A percentile compares a stretch with the other conserved stretches of the same genome.
Evolutionary conservation across 805 yeast species (phyloP).

Genomic region (Starmera caribaea): DNA sequence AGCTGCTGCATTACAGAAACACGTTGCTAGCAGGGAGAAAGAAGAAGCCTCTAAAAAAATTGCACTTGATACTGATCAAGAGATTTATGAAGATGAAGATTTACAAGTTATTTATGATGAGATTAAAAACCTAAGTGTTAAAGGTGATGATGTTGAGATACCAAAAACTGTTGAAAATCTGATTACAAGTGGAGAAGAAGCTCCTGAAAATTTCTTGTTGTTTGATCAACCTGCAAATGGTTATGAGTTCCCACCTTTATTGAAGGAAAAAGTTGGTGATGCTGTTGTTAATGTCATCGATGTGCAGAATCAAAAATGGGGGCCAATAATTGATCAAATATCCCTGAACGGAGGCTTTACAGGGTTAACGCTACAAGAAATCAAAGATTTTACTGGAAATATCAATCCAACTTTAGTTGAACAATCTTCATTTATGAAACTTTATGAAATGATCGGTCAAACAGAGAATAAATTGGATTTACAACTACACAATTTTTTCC

Average conservation of each 20-base stretch:
- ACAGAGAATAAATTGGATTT: conserved; percentile 20
- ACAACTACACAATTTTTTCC: conserved; percentile 25
- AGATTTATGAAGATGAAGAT: neutral
- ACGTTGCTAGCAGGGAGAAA: neutral
- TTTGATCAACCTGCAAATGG: conserved; percentile 18
- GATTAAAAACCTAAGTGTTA: neutral
- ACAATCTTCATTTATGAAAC: too few species aligned
- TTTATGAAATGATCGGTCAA: conserved; percentile 24
- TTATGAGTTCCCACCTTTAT: conserved; percentile 22
- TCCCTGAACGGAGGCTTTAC: conserved; percentile 23
- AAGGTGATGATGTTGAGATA: neutral
- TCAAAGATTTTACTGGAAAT: conserved; percentile 21
- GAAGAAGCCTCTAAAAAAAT: neutral
- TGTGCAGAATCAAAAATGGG: conserved; percentile 35
- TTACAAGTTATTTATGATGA: conserved; percentile 1
- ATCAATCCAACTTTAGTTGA: too few species aligned
- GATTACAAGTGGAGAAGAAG: too few species aligned
- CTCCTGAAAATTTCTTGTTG: neutral
- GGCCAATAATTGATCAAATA: conserved; percentile 18
- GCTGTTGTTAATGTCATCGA: conserved; percentile 30
- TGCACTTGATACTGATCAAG: neutral
- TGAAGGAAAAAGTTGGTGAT: conserved; percentile 30
- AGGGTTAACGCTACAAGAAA: conserved; percentile 21
- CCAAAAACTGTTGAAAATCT: too few species aligned
- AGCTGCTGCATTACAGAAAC: neutral